Percentiles rank a stretch among this genome's conserved stretches.
Evolutionary conservation across 768 basidiomycete genomes (phyloP).

Genomic region (Sistotremastrum niveocremeum): DNA sequence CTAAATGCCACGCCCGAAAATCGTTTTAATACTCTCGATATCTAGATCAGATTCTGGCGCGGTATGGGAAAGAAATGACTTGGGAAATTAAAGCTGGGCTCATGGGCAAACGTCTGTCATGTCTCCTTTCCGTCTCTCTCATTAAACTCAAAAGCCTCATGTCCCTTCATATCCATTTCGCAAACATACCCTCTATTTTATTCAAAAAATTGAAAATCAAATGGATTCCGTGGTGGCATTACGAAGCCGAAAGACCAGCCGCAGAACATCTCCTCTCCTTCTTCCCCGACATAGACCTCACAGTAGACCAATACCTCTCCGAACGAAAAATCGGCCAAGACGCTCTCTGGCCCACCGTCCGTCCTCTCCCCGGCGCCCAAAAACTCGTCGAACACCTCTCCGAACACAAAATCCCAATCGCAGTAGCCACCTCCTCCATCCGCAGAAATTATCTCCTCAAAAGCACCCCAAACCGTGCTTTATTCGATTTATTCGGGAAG

Average conservation of each 20-base stretch:
- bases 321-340: constrained; percentile 49
- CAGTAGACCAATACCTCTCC: constrained; percentile 42
- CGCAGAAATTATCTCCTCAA: constrained; percentile 57
- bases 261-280: constrained; percentile 58
- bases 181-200: not conserved
- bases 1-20: not conserved
- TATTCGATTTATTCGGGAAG: constrained; percentile 49
- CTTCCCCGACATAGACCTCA: constrained; percentile 61
- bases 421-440: constrained; percentile 66
- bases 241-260: constrained; percentile 49
- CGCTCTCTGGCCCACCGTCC: constrained; percentile 51
- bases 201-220: not conserved
- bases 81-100: constrained; percentile 84
- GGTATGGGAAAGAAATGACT: constrained; percentile 65
- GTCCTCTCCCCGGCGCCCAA: constrained; percentile 58
- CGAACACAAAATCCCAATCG: constrained; percentile 57
- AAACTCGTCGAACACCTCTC: constrained; percentile 62
- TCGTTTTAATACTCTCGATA: constrained; percentile 4
- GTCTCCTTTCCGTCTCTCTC: not conserved
- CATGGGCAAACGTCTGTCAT: constrained; percentile 65
- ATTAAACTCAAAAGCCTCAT: not conserved
- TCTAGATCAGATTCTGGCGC: constrained; percentile 56
- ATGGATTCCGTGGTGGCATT: no score
- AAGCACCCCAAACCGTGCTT: constrained; percentile 41
- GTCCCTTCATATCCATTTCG: not conserved